Percentiles rank a stretch among this genome's conserved stretches.
These are phyloP conservation scores for Fomitopsis palustris DNA, from an alignment of 1,284 basidiomycete species.

Conservation along the genomic window DNA sequence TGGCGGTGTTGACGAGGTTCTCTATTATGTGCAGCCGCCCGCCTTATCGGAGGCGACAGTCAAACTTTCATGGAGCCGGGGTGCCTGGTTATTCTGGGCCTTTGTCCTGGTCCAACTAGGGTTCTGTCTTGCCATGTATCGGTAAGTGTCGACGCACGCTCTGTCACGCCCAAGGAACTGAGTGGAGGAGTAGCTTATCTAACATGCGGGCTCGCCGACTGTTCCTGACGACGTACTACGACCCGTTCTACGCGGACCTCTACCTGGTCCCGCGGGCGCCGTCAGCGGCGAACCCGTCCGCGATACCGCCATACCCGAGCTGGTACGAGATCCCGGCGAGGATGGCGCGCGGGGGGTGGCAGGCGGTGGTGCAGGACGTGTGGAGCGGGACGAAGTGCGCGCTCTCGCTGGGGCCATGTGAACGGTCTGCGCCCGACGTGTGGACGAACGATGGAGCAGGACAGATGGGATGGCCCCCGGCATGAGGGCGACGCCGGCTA, in stretches of 20 bases:
- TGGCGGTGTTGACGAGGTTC: not conserved
- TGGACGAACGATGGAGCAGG: not conserved
- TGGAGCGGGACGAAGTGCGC: not conserved
- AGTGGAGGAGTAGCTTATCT: slow-evolving; percentile 32
- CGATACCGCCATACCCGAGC: slow-evolving; percentile 43
- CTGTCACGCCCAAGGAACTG: not conserved
- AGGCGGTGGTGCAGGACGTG: slow-evolving; percentile 18
- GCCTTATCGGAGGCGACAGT: slow-evolving; percentile 6
- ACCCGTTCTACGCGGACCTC: slow-evolving; percentile 69
- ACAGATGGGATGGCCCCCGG: not conserved
- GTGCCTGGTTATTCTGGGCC: slow-evolving; percentile 18
- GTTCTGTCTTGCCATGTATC: slow-evolving; percentile 24
- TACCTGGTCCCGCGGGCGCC: slow-evolving; percentile 33
- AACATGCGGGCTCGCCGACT: slow-evolving; percentile 37
- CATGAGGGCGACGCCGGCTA: not conserved
- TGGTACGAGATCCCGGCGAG: slow-evolving; percentile 28
- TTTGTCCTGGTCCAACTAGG: slow-evolving; percentile 23
- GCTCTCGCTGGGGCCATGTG: not conserved
- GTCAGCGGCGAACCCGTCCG: not conserved
- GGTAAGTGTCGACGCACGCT: slow-evolving; percentile 16
- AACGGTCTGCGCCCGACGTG: not conserved
- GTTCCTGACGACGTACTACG: slow-evolving; percentile 63
- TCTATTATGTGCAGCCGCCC: not conserved
- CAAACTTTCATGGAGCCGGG: slow-evolving; percentile 19
- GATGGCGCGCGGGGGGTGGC: slow-evolving; percentile 27